A percentile compares a stretch with the other conserved stretches of the same genome.
Conservation (phyloP, 176 grass and related monocot species). For the Bromus sterilis region DNA sequence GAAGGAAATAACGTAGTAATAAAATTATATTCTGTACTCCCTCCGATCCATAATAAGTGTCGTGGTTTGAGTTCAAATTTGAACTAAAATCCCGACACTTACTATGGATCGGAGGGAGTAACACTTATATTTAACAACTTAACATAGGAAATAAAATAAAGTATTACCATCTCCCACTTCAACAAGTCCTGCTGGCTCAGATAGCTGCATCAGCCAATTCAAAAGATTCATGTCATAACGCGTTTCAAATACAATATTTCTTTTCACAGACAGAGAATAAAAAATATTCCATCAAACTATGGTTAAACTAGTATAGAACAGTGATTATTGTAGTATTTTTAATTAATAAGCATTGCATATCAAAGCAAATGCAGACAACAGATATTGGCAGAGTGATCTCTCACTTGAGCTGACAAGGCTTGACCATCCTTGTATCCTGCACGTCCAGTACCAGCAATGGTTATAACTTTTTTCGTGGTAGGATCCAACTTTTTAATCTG, state of each 20-base stretch:
- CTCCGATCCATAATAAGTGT: too few species aligned
- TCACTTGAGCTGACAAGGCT: slow-evolving; percentile 77
- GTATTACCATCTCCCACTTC: slow-evolving; percentile 60
- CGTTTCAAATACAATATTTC: background rate
- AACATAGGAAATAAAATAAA: slow-evolving; percentile 18
- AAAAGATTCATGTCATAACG: slow-evolving; percentile 6
- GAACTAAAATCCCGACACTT: too few species aligned
- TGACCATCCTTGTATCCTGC: slow-evolving; percentile 83
- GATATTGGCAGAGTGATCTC: slow-evolving; percentile 10
- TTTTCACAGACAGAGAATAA: background rate
- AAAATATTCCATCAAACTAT: background rate
- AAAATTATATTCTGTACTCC: background rate
- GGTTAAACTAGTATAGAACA: background rate
- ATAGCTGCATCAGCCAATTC: slow-evolving; percentile 58
- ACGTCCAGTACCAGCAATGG: slow-evolving; percentile 83
- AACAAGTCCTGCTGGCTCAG: slow-evolving; percentile 90
- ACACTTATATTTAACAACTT: slow-evolving; percentile 1
- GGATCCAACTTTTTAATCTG: slow-evolving; percentile 91
- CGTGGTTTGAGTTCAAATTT: too few species aligned
- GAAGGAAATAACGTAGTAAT: background rate
- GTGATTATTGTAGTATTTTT: background rate
- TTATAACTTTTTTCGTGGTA: slow-evolving; percentile 67
- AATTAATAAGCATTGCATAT: background rate
- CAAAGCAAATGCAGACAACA: background rate
- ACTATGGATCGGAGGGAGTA: too few species aligned